Conservation (phyloP, 106 monocot species). For the Dioscorea alata region DNA sequence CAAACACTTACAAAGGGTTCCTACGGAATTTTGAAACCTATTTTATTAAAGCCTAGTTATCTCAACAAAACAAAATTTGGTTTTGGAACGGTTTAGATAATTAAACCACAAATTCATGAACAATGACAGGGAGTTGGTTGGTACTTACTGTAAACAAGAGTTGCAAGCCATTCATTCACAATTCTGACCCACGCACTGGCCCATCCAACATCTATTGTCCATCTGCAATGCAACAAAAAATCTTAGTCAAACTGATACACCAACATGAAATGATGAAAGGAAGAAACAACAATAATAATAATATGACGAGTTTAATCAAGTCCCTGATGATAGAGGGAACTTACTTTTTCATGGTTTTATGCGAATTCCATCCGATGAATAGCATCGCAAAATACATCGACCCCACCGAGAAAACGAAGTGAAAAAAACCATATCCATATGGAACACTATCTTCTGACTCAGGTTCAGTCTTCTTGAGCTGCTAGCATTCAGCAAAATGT, state of each 20-base stretch:
- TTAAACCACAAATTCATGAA: no score
- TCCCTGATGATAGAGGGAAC: not conserved
- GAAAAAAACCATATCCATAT: slow-evolving; percentile 91
- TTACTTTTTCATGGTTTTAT: slow-evolving; percentile 71
- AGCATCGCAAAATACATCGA: slow-evolving; percentile 94
- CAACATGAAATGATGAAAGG: not conserved
- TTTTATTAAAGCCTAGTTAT: no score
- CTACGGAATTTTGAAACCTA: no score
- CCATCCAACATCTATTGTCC: slow-evolving; percentile 98
- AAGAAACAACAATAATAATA: not conserved
- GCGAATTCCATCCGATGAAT: slow-evolving; percentile 73
- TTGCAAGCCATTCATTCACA: slow-evolving; percentile 83
- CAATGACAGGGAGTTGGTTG: no score
- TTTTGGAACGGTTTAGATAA: no score
- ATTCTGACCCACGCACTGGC: slow-evolving; percentile 86
- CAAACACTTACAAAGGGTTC: no score
- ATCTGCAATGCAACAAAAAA: slow-evolving; percentile 31
- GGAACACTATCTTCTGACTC: slow-evolving; percentile 68
- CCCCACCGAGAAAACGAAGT: slow-evolving; percentile 90
- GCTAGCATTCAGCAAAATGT: not conserved
- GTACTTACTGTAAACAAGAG: slow-evolving; percentile 64
- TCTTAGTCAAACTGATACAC: no score
- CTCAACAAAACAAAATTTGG: no score
- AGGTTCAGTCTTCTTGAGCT: slow-evolving; percentile 55
- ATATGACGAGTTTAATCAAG: not conserved